Evolutionary conservation across 345 rosid genomes (phyloP), one percentile per base, ranked within the genome.

Genomic region (Sonneratia alba): DNA sequence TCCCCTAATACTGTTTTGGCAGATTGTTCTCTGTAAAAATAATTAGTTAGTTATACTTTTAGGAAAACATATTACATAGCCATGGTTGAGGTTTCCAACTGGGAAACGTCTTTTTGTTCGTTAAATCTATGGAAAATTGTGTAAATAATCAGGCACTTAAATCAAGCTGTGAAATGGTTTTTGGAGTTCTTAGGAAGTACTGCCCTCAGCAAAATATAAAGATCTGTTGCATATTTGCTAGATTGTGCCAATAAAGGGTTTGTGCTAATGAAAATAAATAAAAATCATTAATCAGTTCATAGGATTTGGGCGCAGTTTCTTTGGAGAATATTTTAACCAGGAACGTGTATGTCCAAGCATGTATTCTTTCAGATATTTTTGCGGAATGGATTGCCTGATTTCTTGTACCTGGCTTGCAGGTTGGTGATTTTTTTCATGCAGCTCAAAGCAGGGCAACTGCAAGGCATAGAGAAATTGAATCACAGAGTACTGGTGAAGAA

Each of bases 371-470:
- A 27, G 24, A 18, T 62, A 27, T 12, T 14, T 7, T 62, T 62
- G 36, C 27, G 7, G 38, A 62, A 34, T 10, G 38, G 6, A 27
- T 62, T 62, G 37, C 67, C 72, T 69, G 45, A 70, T 34, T 43
- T 51, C 36, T 49, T 38, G 38, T 69, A 68, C 62, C 69, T 68
- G 66, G 43, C 67, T 62, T 62, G 36, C 66, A 92, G 98, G 97
- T 90, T 80, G 91, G 91, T 83, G 98, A 84, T 74, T 82, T 90
- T 83, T 90, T 90, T 78, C 76, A 89, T 82, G 87, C 91, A 71
- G 97, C 96, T 74, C 89, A 85, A 73, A 80, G 71, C 79, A 79
- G 78, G 73, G 97, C 98, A 66, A 68, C 94, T 40, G 89, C 88
- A 66, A 92, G 81, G 81, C 96, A 88, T 71, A 87, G 87, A 77